These are phyloP conservation scores for Colletotrichum scovillei DNA, from an alignment of 2,329 filamentous ascomycete genomes.

Conservation along the genomic window DNA sequence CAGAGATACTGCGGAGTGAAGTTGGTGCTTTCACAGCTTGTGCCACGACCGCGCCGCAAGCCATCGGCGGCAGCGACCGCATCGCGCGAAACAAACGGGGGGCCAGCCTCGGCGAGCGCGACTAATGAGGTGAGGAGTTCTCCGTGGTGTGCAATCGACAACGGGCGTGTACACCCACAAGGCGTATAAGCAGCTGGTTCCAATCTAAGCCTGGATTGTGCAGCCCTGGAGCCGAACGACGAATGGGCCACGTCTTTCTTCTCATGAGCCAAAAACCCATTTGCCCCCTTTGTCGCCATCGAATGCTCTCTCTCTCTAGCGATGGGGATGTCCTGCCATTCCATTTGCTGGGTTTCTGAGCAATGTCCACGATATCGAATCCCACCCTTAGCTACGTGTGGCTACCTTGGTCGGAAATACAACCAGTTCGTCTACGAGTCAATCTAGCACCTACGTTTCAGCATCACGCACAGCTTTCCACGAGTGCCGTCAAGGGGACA, in stretches of 20 bases:
- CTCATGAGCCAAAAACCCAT: neutral
- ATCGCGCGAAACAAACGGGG: conserved; percentile 7
- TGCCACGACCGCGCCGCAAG: neutral
- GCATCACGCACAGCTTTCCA: neutral
- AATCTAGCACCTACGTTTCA: neutral
- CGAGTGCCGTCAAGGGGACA: neutral
- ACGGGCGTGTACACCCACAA: neutral
- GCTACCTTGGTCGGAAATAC: neutral
- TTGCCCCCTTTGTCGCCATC: neutral
- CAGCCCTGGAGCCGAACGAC: neutral
- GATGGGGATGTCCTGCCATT: neutral
- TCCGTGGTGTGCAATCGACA: neutral
- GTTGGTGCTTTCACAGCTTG: neutral
- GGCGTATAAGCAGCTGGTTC: neutral
- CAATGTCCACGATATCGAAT: neutral
- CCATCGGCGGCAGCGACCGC: conserved; percentile 12
- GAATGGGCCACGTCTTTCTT: neutral
- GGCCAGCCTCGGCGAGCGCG: conserved; percentile 4
- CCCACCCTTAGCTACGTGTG: neutral
- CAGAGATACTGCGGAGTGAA: neutral
- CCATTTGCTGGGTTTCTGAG: neutral
- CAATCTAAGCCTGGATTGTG: neutral
- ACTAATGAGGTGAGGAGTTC: conserved; percentile 6
- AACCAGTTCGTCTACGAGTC: neutral
- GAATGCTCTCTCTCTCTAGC: neutral